Conservation (phyloP, 2,329 filamentous ascomycete genomes). For the Penicillium griseofulvum region DNA sequence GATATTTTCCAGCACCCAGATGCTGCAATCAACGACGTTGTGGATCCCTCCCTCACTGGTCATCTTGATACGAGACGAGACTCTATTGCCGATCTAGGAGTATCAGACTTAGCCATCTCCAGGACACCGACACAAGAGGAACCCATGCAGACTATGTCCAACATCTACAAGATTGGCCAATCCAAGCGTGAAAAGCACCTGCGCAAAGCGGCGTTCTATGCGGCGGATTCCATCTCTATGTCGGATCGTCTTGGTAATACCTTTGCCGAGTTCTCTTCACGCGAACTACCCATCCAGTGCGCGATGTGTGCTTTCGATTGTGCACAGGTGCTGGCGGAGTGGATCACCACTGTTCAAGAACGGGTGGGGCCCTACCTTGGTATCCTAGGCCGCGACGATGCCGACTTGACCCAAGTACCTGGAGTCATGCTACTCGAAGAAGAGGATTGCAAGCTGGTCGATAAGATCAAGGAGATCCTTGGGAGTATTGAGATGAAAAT, state of each 20-base stretch:
- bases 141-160: conserved; percentile 28
- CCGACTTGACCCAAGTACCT: conserved; percentile 76
- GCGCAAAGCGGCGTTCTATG: conserved; percentile 92
- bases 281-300: conserved; percentile 84
- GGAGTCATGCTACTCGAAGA: conserved; percentile 88
- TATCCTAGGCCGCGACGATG: conserved; percentile 76
- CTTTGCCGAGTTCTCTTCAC: conserved; percentile 77
- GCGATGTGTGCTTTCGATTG: conserved; percentile 93
- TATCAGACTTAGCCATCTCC: conserved; percentile 37
- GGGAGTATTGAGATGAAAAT: conserved; percentile 76
- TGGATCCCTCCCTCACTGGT: conserved; percentile 30
- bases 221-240: conserved; percentile 85
- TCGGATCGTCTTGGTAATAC: conserved; percentile 81
- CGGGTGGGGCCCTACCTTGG: conserved; percentile 87
- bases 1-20: conserved; percentile 74
- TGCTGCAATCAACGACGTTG: conserved; percentile 28
- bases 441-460: conserved; percentile 81
- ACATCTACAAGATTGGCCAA: conserved; percentile 36
- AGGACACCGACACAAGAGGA: conserved; percentile 38
- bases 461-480: conserved; percentile 78
- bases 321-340: conserved; percentile 88
- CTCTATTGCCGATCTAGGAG: conserved; percentile 37
- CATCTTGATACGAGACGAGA: conserved; percentile 29
- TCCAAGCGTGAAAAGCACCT: conserved; percentile 81
- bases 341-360: conserved; percentile 89